Conservation (phyloP, 352 stramenopile species). For the Phytophthora sansomeana region DNA sequence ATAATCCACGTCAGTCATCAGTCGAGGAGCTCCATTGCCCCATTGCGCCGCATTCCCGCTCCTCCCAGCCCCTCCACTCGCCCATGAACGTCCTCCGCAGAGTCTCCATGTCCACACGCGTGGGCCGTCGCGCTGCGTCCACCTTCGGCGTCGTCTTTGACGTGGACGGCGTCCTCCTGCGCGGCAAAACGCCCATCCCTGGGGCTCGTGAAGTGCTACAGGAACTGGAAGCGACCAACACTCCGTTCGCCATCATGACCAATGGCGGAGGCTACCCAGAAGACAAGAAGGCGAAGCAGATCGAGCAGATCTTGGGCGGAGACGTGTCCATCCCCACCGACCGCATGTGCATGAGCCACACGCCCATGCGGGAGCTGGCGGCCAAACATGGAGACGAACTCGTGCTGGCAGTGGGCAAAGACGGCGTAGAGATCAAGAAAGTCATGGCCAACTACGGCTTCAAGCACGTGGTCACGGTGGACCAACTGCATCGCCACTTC, state of each 20-base stretch:
- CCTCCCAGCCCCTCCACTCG: background rate
- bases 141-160: conserved; percentile 89
- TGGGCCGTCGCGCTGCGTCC: conserved; percentile 18
- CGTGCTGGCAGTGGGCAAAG: conserved; percentile 83
- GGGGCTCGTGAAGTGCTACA: conserved; percentile 75
- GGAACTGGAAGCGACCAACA: conserved; percentile 62
- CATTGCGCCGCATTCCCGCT: conserved; percentile 8
- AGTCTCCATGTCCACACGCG: conserved; percentile 8
- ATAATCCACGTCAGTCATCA: conserved; percentile 6
- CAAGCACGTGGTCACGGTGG: conserved; percentile 82
- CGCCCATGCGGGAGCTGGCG: conserved; percentile 77
- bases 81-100: conserved; percentile 35
- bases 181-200: conserved; percentile 75
- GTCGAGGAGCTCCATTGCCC: conserved; percentile 5
- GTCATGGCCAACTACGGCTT: conserved; percentile 87
- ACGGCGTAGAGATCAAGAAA: conserved; percentile 63
- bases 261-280: conserved; percentile 86
- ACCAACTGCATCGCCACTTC: conserved; percentile 81
- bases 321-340: conserved; percentile 54
- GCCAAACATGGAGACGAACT: conserved; percentile 75
- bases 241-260: conserved; percentile 88
- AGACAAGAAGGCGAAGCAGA: conserved; percentile 75
- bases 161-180: conserved; percentile 83
- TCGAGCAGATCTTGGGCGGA: conserved; percentile 72
- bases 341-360: conserved; percentile 82